Base-by-base conservation (phyloP, 2,329 filamentous ascomycete genomes). In the Helotiales sp. region DNA sequence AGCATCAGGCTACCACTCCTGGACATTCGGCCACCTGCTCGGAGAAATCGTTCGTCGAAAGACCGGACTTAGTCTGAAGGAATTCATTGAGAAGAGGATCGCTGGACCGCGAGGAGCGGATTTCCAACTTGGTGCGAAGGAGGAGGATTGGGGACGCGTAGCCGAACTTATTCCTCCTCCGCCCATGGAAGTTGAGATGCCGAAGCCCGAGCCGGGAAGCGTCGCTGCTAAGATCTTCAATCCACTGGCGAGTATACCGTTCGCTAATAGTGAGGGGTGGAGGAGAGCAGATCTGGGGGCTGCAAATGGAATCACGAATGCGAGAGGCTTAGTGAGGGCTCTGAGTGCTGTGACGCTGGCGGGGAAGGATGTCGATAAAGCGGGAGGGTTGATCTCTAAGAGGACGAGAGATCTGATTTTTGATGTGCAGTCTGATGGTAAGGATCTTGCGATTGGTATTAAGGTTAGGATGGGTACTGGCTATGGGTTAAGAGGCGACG, bases 241-340 rank as follows among this genome's bases (percentile, higher is more conserved):
- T 15, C 57, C 57, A 3, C 5, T n/a, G 7, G n/a, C 50, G 19
- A 17, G 36, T 3, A 3, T 22, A 12, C 15, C 22, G n/a, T 17
- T 49, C 27, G 52, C 52, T 2, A 51, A 61, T 10, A 56, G 15
- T 17, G 22, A 5, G 7, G 22, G 1, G 12, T 59, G 77, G 69
- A 71, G 76, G 22, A 61, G 62, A 9, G 0, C 73, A 1, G 76
- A 77, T 49, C 63, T 79, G 4, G 77, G 77, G 0, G 74, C 74
- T 0, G 62, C 67, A 1, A 79, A 79, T 58, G 80, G 79, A 0
- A 75, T 79, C 52, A 63, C 67, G 1, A 82, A 81, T 59, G 76
- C 79, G 10, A 70, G 73, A 3, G 71, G 70, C 0, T 49, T 82
- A 24, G 74, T 71, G 5, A 70, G 70, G 1, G 76, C 82, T 19